Base-by-base conservation (phyloP, 179 eudicot species). In the Silene coronaria region DNA sequence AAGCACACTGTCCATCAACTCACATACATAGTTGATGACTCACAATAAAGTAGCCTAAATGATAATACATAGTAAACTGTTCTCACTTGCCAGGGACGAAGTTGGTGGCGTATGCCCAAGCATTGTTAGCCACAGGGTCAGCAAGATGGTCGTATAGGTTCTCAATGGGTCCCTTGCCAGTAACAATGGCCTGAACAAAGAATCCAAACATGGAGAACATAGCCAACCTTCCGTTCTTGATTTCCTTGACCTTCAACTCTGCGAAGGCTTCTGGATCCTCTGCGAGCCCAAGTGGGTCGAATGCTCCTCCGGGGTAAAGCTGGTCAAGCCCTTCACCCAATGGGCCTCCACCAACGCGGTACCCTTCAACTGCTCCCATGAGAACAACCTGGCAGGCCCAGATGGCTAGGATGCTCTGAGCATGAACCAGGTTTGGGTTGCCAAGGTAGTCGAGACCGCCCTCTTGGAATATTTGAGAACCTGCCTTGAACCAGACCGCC, bases 51-150 rank as follows among this genome's bases (percentile, higher is more conserved):
- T 38, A 42, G 24, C 38, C 22, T 19, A 38, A 68, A 42, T 5
- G 12, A 4, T 22, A 22, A 24, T 26, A 71, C 74, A 53, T 51
- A 6, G n/a, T 27, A 51, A 17, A 53, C 4, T 27, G 14, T 71
- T 53, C 38, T 71, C 63, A 71, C 62, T 71, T 71, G 23, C 63
- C 74, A 16, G 74, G 74, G 8, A 71, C 74, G 28, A 71, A 71
- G 74, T 71, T 71, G 45, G 74, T 71, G 34, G 74, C 74, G 8
- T 51, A 71, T 24, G 74, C 74, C 74, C 74, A 71, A 53, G 74
- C 74, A 51, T 71, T 71, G 74, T 71, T 71, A 53, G 74, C 74
- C 24, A 71, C 74, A 19, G 74, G 74, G 34, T 71, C 63, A 27
- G 62, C 62, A 16, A 71, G 74, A 53, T 71, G 63, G 38, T 70